Conservation (phyloP, 495 filamentous ascomycete genomes). For the Pyronema domesticum region DNA sequence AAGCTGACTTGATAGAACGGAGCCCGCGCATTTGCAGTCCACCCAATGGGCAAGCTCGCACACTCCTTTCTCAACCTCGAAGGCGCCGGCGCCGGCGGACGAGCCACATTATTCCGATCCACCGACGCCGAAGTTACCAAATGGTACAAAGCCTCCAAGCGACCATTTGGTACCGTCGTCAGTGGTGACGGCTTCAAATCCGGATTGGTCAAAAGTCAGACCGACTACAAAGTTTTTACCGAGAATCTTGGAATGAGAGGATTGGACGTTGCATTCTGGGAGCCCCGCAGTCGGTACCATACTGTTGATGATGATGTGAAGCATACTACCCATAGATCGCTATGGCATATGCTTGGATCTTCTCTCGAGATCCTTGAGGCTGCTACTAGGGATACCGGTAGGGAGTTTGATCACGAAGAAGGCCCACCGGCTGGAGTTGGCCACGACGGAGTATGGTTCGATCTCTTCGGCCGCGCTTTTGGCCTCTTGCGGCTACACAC, state of each 20-base stretch:
- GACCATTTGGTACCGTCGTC: constrained; percentile 73
- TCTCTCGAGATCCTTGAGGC: constrained; percentile 52
- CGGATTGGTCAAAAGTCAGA: constrained; percentile 62
- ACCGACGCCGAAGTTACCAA: constrained; percentile 75
- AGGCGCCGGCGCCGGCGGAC: constrained; percentile 82
- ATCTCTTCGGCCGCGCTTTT: constrained; percentile 55
- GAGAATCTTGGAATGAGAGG: constrained; percentile 68
- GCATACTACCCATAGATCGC: constrained; percentile 51
- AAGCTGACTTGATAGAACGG: constrained; percentile 37
- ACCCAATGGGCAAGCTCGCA: constrained; percentile 42
- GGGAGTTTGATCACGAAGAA: constrained; percentile 40
- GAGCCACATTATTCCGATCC: constrained; percentile 68
- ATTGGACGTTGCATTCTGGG: constrained; percentile 78
- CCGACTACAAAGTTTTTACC: constrained; percentile 76
- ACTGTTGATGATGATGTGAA: constrained; percentile 72
- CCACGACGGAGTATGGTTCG: constrained; percentile 74
- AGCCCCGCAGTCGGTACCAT: constrained; percentile 75
- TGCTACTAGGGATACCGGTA: constrained; percentile 51
- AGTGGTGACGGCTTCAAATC: constrained; percentile 66
- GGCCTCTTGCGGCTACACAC: constrained; percentile 62
- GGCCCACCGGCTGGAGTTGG: constrained; percentile 36
- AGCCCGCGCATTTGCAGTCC: constrained; percentile 65
- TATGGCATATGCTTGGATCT: constrained; percentile 89
- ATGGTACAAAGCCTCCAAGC: constrained; percentile 47
- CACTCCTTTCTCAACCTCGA: constrained; percentile 85